phyloP scores from a whole-genome alignment of 2,329 filamentous ascomycete species.

The Macroventuria anomochaeta region DNA sequence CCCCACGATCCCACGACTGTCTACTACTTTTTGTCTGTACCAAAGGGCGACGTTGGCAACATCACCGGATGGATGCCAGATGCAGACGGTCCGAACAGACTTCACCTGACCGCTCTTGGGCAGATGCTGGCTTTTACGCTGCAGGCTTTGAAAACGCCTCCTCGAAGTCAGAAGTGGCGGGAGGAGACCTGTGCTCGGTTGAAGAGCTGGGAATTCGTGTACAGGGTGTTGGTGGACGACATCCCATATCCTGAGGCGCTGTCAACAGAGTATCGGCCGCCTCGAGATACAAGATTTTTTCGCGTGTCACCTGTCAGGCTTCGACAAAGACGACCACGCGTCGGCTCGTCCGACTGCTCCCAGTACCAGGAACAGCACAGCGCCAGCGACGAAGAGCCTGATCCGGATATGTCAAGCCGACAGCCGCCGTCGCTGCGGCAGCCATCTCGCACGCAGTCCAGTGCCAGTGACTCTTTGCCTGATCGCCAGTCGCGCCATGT shows the following conservation, averaged over 20 bases:
- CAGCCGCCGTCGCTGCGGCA: background rate
- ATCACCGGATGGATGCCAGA: background rate
- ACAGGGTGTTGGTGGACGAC: background rate
- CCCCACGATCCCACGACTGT: conserved; percentile 16
- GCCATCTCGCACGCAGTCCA: background rate
- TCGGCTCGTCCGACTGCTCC: background rate
- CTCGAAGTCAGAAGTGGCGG: background rate
- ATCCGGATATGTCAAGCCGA: background rate
- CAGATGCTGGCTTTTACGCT: background rate
- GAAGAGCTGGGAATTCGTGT: background rate
- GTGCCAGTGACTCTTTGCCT: background rate
- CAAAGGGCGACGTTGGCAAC: background rate
- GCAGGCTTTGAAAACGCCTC: background rate
- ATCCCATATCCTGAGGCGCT: background rate
- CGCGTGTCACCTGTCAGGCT: background rate
- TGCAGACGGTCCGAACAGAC: background rate
- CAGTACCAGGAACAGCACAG: background rate
- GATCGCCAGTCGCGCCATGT: background rate
- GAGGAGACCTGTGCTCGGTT: background rate
- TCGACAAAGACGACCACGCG: background rate
- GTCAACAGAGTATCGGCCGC: background rate
- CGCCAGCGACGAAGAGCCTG: background rate
- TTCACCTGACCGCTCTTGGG: background rate
- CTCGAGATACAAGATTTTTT: background rate
- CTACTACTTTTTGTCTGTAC: background rate